Base-by-base conservation (phyloP, 2,329 filamentous ascomycete species). In the Phoma sp. region DNA sequence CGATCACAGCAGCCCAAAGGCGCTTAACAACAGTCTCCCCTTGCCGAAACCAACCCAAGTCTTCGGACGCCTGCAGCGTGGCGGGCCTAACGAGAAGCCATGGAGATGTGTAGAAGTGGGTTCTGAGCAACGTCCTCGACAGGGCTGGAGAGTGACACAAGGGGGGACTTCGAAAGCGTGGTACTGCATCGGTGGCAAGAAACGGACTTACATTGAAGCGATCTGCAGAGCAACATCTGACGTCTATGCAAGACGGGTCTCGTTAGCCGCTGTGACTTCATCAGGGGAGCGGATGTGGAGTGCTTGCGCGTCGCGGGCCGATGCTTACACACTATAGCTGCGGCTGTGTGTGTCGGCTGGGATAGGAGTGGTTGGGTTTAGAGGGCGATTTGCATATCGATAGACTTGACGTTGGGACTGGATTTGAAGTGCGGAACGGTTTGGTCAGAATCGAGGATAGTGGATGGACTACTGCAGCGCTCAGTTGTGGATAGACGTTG, bases 281-380 rank as follows among this genome's bases (percentile, higher is more conserved):
- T 37, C 35, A 41, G 46, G 40, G 12, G 33, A 49, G 24, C 5
- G 10, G 8, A 15, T 21, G 7, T 15, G 35, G 21, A 35, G n/a
- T 6, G 35, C 48, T 35, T 45, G 43, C 40, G 48, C 33, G 19
- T 3, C 15, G 32, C 48, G 48, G 41, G 27, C 38, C 47, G 47
- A 24, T 32, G 37, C 46, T 47, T 25, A 17, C 17, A 17, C 37
- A 24, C 31, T 2, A 27, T 22, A 15, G 15, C 22, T 31, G 25
- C 40, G 27, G 40, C 22, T 52, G 49, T 41, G 32, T 22, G 17
- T 40, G 49, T 46, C 41, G 36, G 21, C 39, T 25, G 41, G 35
- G 19, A 17, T 25, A 35, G 10, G 12, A 6, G 17, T 32, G 33
- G 17, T 21, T 8, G n/a, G n/a, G n/a, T 8, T 7, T 25, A 17